Conservation (phyloP, 768 basidiomycete species). For the Kwoniella newhampshirensis region DNA sequence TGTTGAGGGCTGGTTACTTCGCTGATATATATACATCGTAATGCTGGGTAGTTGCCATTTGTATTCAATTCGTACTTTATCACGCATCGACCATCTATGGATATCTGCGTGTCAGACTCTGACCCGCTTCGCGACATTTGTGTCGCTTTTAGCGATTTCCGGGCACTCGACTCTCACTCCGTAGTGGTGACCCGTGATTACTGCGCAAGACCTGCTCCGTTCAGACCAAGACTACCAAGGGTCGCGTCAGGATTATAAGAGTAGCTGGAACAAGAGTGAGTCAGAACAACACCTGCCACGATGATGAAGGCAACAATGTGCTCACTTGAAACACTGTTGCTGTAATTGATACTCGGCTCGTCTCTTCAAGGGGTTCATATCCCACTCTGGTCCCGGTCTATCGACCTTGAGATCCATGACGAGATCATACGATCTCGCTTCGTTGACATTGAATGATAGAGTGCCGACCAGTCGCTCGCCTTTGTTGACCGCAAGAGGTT, state of each 20-base stretch:
- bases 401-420: constrained; percentile 42
- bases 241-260: constrained; percentile 44
- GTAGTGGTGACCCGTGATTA: no score
- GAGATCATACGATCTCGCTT: constrained; percentile 50
- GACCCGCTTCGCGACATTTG: no score
- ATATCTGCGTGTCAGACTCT: no score
- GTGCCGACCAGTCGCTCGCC: constrained; percentile 44
- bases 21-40: no score
- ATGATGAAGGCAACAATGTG: background rate
- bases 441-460: constrained; percentile 47
- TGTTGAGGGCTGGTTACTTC: no score
- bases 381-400: constrained; percentile 32
- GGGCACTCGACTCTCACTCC: no score
- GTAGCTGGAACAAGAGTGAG: constrained; percentile 4
- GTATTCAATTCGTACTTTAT: no score
- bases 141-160: no score
- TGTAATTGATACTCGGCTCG: constrained; percentile 42
- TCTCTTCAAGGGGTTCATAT: constrained; percentile 35
- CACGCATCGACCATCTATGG: no score
- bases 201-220: no score
- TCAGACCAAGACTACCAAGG: constrained; percentile 4
- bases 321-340: constrained; percentile 52
- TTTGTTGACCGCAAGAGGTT: constrained; percentile 52
- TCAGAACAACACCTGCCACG: background rate
- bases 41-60: no score